Conservation (phyloP, 78 protist species). For the Cavenderia fasciculata region DNA sequence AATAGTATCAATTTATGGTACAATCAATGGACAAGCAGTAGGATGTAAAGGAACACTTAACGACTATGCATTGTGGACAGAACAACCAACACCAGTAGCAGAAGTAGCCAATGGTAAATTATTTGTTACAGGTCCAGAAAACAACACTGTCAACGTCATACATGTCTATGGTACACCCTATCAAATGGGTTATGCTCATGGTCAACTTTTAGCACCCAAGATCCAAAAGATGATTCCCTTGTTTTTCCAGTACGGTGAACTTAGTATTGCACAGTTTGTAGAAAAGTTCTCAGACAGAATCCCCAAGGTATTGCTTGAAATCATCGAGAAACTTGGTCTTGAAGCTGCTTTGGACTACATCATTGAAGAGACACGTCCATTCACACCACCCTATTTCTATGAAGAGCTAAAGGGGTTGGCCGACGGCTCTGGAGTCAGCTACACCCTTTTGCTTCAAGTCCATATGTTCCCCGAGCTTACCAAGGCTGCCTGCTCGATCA, state of each 20-base stretch:
- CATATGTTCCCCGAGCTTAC: constrained; percentile 83
- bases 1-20: too few species aligned
- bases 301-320: background rate
- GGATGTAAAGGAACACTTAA: constrained; percentile 28
- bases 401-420: constrained; percentile 72
- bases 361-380: constrained; percentile 10
- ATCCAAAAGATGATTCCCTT: constrained; percentile 22
- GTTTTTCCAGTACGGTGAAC: constrained; percentile 41
- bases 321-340: constrained; percentile 49
- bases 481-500: constrained; percentile 77
- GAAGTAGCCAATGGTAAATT: constrained; percentile 5
- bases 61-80: background rate
- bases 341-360: constrained; percentile 63
- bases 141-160: background rate
- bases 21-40: too few species aligned
- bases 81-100: background rate
- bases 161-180: constrained; percentile 77
- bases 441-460: constrained; percentile 32
- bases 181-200: constrained; percentile 86
- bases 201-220: constrained; percentile 56
- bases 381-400: constrained; percentile 45
- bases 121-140: constrained; percentile 8
- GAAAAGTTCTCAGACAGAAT: background rate
- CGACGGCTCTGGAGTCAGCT: constrained; percentile 61
- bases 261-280: background rate